Evolutionary conservation across 768 basidiomycete genomes (phyloP).

Genomic region (Termitomyces sp.): DNA sequence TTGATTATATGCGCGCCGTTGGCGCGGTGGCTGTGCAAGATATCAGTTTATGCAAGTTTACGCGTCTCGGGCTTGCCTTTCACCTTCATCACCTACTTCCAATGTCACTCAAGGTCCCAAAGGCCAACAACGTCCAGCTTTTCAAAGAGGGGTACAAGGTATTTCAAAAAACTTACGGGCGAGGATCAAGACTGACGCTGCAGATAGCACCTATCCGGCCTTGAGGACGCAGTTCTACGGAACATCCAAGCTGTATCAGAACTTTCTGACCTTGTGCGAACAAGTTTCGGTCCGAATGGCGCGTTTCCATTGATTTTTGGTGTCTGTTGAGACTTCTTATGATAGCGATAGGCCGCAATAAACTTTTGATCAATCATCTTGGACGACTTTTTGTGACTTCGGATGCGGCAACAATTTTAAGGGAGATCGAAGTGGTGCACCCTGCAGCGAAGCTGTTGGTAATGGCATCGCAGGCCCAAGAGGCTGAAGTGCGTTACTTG

Average conservation of each 20-base stretch:
- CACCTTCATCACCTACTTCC: conserved; percentile 9
- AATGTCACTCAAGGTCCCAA: conserved; percentile 95
- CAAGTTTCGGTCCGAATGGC: conserved; percentile 97
- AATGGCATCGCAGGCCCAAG: conserved; percentile 97
- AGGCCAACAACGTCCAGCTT: conserved; percentile 80
- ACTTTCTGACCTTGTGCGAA: conserved; percentile 90
- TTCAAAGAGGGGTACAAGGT: conserved; percentile 99
- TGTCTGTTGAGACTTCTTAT: not conserved
- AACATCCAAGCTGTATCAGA: conserved; percentile 97
- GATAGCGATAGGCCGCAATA: conserved; percentile 72
- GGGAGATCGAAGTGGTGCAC: conserved; percentile 97
- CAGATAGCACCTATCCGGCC: conserved; percentile 69
- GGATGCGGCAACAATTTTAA: conserved; percentile 97
- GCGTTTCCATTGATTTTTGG: conserved; percentile 24
- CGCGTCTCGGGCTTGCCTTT: conserved; percentile 12
- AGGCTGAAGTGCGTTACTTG: conserved; percentile 65
- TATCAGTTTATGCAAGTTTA: conserved; percentile 14
- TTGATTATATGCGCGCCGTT: too few relatives aligned
- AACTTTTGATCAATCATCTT: conserved; percentile 96
- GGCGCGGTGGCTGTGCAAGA: conserved; percentile 21
- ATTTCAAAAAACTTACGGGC: not conserved
- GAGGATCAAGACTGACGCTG: conserved; percentile 3
- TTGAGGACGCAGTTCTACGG: conserved; percentile 95
- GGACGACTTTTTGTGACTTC: conserved; percentile 95
- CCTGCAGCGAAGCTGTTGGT: conserved; percentile 99